phyloP scores from a whole-genome alignment of 495 filamentous ascomycete species.

The Neurospora sp. region DNA sequence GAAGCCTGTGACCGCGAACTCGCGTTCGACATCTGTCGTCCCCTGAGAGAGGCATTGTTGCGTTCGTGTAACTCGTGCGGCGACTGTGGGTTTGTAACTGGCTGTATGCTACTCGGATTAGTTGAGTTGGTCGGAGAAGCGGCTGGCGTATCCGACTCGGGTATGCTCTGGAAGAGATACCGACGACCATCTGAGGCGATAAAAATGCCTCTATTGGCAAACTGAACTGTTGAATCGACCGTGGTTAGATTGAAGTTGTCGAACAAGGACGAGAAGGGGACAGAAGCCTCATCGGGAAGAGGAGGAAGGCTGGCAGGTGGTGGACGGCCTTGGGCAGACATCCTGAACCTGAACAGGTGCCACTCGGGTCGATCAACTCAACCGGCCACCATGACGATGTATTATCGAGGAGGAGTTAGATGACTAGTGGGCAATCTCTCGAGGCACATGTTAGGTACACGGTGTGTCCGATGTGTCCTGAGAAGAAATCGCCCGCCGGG shows the following conservation, averaged over 20 bases:
- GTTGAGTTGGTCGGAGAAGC: background rate
- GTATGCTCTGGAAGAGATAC: slow-evolving; percentile 21
- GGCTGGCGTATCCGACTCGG: slow-evolving; percentile 3
- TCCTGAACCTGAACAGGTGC: slow-evolving; percentile 13
- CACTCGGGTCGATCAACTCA: slow-evolving; percentile 20
- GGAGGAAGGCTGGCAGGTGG: slow-evolving; percentile 16
- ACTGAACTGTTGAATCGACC: slow-evolving; percentile 20
- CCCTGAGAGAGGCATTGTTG: slow-evolving; percentile 6
- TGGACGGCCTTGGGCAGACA: slow-evolving; percentile 20
- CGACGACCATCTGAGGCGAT: slow-evolving; percentile 20
- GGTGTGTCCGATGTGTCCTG: background rate
- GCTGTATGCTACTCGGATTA: background rate
- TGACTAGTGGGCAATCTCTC: background rate
- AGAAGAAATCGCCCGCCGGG: background rate
- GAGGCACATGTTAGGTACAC: background rate
- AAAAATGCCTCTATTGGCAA: slow-evolving; percentile 21
- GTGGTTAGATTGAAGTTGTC: slow-evolving; percentile 20
- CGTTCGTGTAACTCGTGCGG: background rate
- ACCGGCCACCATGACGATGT: slow-evolving; percentile 18
- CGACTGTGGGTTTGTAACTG: slow-evolving; percentile 1
- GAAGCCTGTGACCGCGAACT: slow-evolving; percentile 6
- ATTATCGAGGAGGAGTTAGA: background rate
- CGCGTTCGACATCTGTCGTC: slow-evolving; percentile 15
- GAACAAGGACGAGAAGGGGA: slow-evolving; percentile 24
- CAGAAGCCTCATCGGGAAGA: slow-evolving; percentile 16